These are phyloP conservation scores for Ballota nigra DNA, from an alignment of 257 asterid genomes.

Conservation along the genomic window DNA sequence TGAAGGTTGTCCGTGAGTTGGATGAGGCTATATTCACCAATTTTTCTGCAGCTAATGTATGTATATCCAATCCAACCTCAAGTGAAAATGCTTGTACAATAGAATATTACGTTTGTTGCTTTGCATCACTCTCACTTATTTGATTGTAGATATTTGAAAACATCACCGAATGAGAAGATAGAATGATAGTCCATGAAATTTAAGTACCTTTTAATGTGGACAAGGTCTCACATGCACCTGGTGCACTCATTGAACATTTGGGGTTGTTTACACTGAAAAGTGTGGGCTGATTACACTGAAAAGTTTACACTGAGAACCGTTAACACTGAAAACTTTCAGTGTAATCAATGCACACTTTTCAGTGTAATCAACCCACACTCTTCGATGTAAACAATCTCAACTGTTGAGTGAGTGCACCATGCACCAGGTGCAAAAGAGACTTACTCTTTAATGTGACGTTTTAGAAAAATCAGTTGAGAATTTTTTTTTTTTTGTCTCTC, in stretches of 20 bases:
- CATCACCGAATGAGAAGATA: neutral
- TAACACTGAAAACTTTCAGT: too few relatives aligned
- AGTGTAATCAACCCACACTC: too few relatives aligned
- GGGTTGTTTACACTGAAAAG: too few relatives aligned
- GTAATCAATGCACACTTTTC: too few relatives aligned
- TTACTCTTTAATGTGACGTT: neutral
- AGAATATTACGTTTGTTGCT: neutral
- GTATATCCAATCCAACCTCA: slow-evolving; percentile 27
- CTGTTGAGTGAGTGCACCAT: too few relatives aligned
- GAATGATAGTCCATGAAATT: neutral
- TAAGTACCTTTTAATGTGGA: neutral
- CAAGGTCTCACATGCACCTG: too few relatives aligned
- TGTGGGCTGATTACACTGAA: too few relatives aligned
- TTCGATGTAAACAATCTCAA: too few relatives aligned
- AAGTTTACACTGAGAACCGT: too few relatives aligned
- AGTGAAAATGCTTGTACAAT: neutral
- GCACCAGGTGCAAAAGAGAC: too few relatives aligned
- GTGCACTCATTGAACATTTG: too few relatives aligned
- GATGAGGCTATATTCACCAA: slow-evolving; percentile 57
- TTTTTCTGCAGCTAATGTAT: slow-evolving; percentile 67
- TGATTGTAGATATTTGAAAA: slow-evolving; percentile 7
- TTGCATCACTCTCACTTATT: neutral
- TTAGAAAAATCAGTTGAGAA: neutral
- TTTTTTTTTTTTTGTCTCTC: too few relatives aligned
- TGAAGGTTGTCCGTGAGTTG: slow-evolving; percentile 56